Base-by-base conservation (phyloP, 2,329 filamentous ascomycete species). In the Botryotinia globosa region DNA sequence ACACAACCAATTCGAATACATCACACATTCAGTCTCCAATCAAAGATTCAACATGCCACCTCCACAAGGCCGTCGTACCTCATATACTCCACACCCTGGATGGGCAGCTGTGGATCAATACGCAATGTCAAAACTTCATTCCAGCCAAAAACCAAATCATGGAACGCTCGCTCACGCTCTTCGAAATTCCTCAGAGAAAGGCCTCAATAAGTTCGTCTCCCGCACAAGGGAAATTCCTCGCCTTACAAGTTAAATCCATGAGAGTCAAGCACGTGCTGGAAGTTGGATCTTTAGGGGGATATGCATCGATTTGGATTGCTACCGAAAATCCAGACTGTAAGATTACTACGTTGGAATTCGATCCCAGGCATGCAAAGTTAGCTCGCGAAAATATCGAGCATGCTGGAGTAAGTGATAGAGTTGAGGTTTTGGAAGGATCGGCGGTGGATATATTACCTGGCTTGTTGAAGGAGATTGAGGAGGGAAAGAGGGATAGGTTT, bases 221-320 rank as follows among this genome's bases (percentile, higher is more conserved):
- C 0, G 76, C 81, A 14, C 77, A 82, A 61, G 83, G 82, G 44
- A 82, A 83, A 71, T 81, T 80, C 64, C 78, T 85, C 14, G 79
- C 82, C 18, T 75, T 85, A 22, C 83, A 83, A 62, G 80, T 80
- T 68, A 80, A 80, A 63, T 74, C 83, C 48, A 79, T 81, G 1
- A 75, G 78, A 34, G 82, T 81, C 54, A 81, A 81, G 70, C 76
- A 79, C 7, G 81, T 85, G 3, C 84, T 89, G 51, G 87, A 89
- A 77, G 81, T 89, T 65, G 87, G 87, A 37, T 88, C 86, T 0
- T 78, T 89, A 39, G 87, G 87, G 20, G 87, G 84, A 12, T 89
- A 87, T 78, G 84, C 83, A 1, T 83, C 85, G 22, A 85, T 88
- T 29, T 56, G 45, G 29, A 56, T 67, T 54, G 64, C 64, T 14